These are phyloP conservation scores for Rusavskia elegans DNA, from an alignment of 495 filamentous ascomycete genomes.

Conservation along the genomic window DNA sequence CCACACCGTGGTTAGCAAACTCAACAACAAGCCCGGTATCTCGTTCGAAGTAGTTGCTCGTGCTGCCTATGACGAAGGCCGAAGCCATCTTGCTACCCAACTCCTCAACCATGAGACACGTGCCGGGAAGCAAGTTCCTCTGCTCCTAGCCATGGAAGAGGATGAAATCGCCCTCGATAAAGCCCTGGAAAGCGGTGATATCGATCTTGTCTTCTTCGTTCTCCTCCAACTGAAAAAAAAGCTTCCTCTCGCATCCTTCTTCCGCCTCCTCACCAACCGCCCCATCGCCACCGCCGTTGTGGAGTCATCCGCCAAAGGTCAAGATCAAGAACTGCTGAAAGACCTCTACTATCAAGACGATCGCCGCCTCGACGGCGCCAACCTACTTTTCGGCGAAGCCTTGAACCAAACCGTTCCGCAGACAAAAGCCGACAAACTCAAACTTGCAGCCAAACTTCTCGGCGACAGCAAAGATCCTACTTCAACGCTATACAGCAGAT, in stretches of 20 bases:
- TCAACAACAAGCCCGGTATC: slow-evolving; percentile 75
- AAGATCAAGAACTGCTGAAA: slow-evolving; percentile 74
- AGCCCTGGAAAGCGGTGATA: slow-evolving; percentile 88
- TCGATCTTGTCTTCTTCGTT: slow-evolving; percentile 80
- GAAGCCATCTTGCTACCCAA: slow-evolving; percentile 70
- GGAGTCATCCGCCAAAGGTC: slow-evolving; percentile 59
- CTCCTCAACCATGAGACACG: slow-evolving; percentile 86
- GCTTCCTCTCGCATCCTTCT: slow-evolving; percentile 78
- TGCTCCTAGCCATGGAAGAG: slow-evolving; percentile 91
- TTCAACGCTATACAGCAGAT: slow-evolving; percentile 48
- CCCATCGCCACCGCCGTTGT: slow-evolving; percentile 81
- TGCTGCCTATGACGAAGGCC: slow-evolving; percentile 90
- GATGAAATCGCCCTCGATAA: slow-evolving; percentile 93
- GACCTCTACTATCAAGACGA: slow-evolving; percentile 98
- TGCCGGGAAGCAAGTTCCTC: slow-evolving; percentile 84
- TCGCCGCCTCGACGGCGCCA: slow-evolving; percentile 73
- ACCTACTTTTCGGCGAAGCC: slow-evolving; percentile 72
- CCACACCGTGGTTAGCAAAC: slow-evolving; percentile 68
- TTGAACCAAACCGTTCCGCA: slow-evolving; percentile 45
- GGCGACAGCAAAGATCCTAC: slow-evolving; percentile 59
- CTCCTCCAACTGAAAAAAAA: slow-evolving; percentile 82
- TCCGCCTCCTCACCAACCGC: slow-evolving; percentile 75
- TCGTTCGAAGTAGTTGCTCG: slow-evolving; percentile 90
- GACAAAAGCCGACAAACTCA: slow-evolving; percentile 66
- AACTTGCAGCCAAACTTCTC: slow-evolving; percentile 63